A percentile compares a stretch with the other conserved stretches of the same genome.
These are phyloP conservation scores for Gossypium davidsonii DNA, from an alignment of 441 rosid genomes.

Conservation along the genomic window DNA sequence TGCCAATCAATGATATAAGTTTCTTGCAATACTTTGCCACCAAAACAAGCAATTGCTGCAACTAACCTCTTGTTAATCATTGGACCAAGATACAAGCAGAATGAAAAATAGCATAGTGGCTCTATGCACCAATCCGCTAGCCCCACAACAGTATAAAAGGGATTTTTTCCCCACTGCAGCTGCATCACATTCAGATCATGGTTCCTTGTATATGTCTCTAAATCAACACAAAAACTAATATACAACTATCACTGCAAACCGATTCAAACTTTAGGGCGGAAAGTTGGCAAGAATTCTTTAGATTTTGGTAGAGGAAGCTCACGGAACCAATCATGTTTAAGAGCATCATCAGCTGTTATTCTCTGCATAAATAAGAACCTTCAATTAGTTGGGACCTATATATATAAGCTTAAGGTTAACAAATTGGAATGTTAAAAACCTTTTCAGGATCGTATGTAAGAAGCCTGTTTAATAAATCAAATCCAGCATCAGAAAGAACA, in stretches of 20 bases:
- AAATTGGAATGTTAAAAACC: constrained; percentile 17
- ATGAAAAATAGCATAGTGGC: not conserved
- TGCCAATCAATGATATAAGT: constrained; percentile 5
- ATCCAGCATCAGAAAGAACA: constrained; percentile 69
- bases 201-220: not conserved
- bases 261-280: constrained; percentile 31
- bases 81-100: too few species aligned
- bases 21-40: not conserved
- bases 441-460: constrained; percentile 61
- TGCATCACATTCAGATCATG: not conserved
- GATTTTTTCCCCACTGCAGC: not conserved
- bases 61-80: not conserved
- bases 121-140: not conserved
- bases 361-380: constrained; percentile 43
- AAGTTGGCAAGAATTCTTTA: constrained; percentile 74
- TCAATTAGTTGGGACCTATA: not conserved
- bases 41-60: not conserved
- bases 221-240: not conserved
- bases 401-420: not conserved
- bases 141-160: not conserved
- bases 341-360: constrained; percentile 69
- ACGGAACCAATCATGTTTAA: constrained; percentile 67
- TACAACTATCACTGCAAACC: not conserved
- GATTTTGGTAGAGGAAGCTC: constrained; percentile 70
- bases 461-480: constrained; percentile 65